Evolutionary conservation across 192 early-diverging fungal species (phyloP), one percentile per base, ranked within the genome.

Genomic region (Diversispora epigaea): DNA sequence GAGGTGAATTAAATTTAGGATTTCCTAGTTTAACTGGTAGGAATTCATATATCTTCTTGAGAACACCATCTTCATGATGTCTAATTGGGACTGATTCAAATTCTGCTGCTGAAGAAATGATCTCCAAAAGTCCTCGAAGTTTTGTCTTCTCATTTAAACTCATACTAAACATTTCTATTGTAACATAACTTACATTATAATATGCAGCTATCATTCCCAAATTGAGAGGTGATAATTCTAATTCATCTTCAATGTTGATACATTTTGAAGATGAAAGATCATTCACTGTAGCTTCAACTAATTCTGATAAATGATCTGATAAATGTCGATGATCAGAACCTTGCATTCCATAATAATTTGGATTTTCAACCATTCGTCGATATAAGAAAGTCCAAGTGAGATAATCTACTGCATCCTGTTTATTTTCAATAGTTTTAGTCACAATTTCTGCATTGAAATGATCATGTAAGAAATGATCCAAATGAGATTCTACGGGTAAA

Each of bases 371-470:
- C 89, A 99, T 89, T 32, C 98, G 90, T 57, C 98, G 92, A 85
- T 98, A 99, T 66, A 98, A 77, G 84, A 98, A 94, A 40, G 97
- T 95, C 98, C 98, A 99, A 0, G 98, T 99, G 68, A 99, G 82
- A 70, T 98, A 99, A 71, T 99, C 98, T 1, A 99, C 95, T 0
- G 98, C 98, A 78, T 98, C 96, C 79, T 99, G 95, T 86, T 97
- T 98, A 80, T 92, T 96, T 79, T 92, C 91, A 55, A 99, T 95
- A 0, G 95, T 95, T 77, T 93, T 92, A 43, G 95, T 96, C 0
- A 95, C 96, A 74, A 98, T 90, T 77, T 98, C 98, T 21, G 95
- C 94, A 81, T 96, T 97, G 84, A 99, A 95, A 82, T 95, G 94
- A 73, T 99, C 96, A 78, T 98, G 96, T 77, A 99, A 82, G 78